These are phyloP conservation scores for Phialophora chinensis DNA, from an alignment of 2,329 filamentous ascomycete species.

Conservation along the genomic window DNA sequence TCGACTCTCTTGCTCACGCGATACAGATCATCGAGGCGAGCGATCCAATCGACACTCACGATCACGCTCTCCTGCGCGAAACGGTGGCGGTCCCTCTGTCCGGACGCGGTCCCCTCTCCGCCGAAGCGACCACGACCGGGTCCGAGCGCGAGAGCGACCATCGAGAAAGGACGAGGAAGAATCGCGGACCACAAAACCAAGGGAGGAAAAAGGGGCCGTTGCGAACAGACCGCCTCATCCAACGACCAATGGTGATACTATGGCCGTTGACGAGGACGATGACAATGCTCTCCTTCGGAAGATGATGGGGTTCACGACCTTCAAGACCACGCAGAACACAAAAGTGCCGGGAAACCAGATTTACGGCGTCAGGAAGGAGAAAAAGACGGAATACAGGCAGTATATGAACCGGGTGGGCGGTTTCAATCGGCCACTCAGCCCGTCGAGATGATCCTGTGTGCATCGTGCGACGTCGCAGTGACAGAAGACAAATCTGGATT, in stretches of 20 bases:
- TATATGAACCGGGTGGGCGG: slow-evolving; percentile 74
- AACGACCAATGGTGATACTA: slow-evolving; percentile 38
- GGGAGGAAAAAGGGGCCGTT: slow-evolving; percentile 17
- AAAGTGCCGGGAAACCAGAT: slow-evolving; percentile 88
- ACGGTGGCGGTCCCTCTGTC: slow-evolving; percentile 46
- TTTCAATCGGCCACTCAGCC: slow-evolving; percentile 58
- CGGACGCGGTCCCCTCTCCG: slow-evolving; percentile 46
- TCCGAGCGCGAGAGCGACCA: slow-evolving; percentile 39
- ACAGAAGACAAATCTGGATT: background rate
- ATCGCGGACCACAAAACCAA: slow-evolving; percentile 40
- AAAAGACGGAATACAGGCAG: slow-evolving; percentile 93
- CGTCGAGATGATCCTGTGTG: slow-evolving; percentile 44
- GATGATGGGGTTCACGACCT: slow-evolving; percentile 88
- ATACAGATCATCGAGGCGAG: slow-evolving; percentile 39
- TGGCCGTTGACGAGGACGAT: slow-evolving; percentile 58
- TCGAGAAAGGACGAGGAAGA: slow-evolving; percentile 43
- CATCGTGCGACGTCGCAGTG: background rate
- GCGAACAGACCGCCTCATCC: slow-evolving; percentile 35
- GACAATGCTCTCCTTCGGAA: slow-evolving; percentile 76
- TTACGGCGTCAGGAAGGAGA: slow-evolving; percentile 84
- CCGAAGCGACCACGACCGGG: slow-evolving; percentile 37
- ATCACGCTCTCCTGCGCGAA: slow-evolving; percentile 44
- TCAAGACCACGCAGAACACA: slow-evolving; percentile 84
- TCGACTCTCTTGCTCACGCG: slow-evolving; percentile 19
- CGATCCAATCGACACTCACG: slow-evolving; percentile 40